phyloP scores from a whole-genome alignment of 2,329 filamentous ascomycete species.

The Penicillium janthinellum region DNA sequence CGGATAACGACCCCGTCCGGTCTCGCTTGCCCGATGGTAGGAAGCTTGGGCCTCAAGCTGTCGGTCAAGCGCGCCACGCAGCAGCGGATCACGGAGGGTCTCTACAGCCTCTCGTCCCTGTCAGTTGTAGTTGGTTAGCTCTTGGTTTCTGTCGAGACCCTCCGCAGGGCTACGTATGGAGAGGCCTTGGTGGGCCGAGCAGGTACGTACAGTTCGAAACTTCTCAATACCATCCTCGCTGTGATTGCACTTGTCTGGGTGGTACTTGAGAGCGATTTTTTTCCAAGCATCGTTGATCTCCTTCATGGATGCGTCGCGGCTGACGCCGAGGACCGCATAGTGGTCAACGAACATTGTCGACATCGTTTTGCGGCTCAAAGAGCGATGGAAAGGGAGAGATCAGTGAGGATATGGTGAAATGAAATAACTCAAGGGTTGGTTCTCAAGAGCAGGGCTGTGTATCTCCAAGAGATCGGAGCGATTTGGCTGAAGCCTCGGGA shows the following conservation, averaged over 20 bases:
- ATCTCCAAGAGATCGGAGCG: neutral
- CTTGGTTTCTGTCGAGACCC: neutral
- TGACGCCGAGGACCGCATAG: conserved; percentile 34
- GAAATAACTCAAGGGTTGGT: neutral
- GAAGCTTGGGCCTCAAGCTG: conserved; percentile 12
- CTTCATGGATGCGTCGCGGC: conserved; percentile 26
- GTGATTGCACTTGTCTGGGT: conserved; percentile 37
- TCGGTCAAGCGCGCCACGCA: conserved; percentile 27
- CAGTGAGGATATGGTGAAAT: neutral
- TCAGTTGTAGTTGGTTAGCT: neutral
- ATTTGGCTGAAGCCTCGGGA: neutral
- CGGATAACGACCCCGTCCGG: neutral
- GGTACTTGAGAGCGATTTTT: conserved; percentile 36
- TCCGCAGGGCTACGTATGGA: neutral
- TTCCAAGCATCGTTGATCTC: conserved; percentile 41
- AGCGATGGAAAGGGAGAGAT: no score
- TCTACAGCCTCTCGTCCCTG: conserved; percentile 39
- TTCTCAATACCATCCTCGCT: conserved; percentile 10
- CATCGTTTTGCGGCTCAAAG: conserved; percentile 13
- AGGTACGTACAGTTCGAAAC: conserved; percentile 29
- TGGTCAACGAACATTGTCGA: conserved; percentile 16
- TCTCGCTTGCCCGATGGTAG: neutral
- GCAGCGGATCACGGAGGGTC: conserved; percentile 34
- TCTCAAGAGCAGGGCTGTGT: neutral
- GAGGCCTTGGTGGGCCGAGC: neutral